phyloP scores from a whole-genome alignment of 805 yeast species.

The Hermanozyma aechmeae region DNA sequence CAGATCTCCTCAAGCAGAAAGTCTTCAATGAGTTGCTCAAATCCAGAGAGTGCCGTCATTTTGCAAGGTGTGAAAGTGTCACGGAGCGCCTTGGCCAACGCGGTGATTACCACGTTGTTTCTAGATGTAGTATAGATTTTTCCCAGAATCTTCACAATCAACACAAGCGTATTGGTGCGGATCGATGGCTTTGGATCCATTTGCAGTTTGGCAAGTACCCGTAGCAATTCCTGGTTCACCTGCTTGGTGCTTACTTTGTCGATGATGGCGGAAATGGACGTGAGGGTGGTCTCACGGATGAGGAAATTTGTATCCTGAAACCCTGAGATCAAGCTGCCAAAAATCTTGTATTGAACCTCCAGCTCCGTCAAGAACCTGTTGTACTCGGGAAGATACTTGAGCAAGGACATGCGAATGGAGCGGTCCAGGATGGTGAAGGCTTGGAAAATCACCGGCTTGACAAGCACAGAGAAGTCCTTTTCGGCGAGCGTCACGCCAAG shows the following conservation, averaged over 20 bases:
- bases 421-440: constrained; percentile 66
- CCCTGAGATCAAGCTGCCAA: constrained; percentile 65
- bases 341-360: constrained; percentile 62
- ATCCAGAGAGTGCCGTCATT: constrained; percentile 66
- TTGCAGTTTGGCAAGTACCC: constrained; percentile 75
- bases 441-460: constrained; percentile 57
- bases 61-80: constrained; percentile 74
- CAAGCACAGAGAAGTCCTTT: constrained; percentile 26
- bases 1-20: constrained; percentile 73
- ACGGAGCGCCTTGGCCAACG: constrained; percentile 71
- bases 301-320: constrained; percentile 75
- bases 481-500: constrained; percentile 18
- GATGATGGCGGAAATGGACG: constrained; percentile 51
- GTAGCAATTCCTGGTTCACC: constrained; percentile 74
- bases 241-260: constrained; percentile 68
- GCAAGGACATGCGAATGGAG: constrained; percentile 61
- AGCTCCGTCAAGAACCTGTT: constrained; percentile 41
- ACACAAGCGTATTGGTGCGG: constrained; percentile 65
- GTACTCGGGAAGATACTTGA: constrained; percentile 52
- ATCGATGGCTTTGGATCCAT: constrained; percentile 69
- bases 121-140: constrained; percentile 47
- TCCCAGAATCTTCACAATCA: constrained; percentile 57
- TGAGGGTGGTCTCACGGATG: constrained; percentile 74
- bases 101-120: constrained; percentile 75
- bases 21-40: constrained; percentile 51